Conservation (phyloP, 108 stramenopile genomes). For the Nitzschia inconspicua region DNA sequence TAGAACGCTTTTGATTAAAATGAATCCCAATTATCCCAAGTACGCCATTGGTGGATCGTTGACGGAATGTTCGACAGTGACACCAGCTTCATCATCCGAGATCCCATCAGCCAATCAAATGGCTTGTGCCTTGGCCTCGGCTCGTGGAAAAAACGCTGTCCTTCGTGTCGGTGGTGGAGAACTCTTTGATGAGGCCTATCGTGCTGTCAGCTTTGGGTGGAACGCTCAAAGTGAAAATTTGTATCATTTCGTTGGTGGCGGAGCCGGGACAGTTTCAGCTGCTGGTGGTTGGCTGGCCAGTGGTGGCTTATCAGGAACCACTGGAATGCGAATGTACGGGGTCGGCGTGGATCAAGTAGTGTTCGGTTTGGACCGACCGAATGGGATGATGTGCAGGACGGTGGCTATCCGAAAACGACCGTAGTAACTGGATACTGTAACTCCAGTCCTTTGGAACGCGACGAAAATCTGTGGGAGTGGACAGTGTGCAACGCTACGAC, state of each 20-base stretch:
- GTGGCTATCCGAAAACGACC: constrained; percentile 15
- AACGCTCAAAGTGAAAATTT: background rate
- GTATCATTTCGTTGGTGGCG: constrained; percentile 25
- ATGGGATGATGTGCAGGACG: constrained; percentile 2
- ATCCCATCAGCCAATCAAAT: background rate
- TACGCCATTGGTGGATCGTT: background rate
- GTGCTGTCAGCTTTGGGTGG: background rate
- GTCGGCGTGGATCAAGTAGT: constrained; percentile 34
- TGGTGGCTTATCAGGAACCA: constrained; percentile 20
- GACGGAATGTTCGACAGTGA: background rate
- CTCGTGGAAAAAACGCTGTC: constrained; percentile 11
- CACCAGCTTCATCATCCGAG: background rate
- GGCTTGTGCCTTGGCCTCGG: constrained; percentile 18
- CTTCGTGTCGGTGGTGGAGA: constrained; percentile 25
- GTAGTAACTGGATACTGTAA: constrained; percentile 6
- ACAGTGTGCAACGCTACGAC: constrained; percentile 1
- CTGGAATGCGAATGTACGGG: constrained; percentile 1
- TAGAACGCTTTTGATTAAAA: constrained; percentile 26
- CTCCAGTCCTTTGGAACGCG: background rate
- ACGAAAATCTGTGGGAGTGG: background rate
- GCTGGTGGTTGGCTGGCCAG: constrained; percentile 17
- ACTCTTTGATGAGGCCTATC: constrained; percentile 4
- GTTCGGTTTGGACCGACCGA: constrained; percentile 19
- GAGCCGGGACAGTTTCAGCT: constrained; percentile 24
- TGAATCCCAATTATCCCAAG: constrained; percentile 20